A percentile compares a stretch with the other conserved stretches of the same genome.
These are phyloP conservation scores for Sarcocystis neurona DNA, from an alignment of 169 alveolate species.

Conservation along the genomic window DNA sequence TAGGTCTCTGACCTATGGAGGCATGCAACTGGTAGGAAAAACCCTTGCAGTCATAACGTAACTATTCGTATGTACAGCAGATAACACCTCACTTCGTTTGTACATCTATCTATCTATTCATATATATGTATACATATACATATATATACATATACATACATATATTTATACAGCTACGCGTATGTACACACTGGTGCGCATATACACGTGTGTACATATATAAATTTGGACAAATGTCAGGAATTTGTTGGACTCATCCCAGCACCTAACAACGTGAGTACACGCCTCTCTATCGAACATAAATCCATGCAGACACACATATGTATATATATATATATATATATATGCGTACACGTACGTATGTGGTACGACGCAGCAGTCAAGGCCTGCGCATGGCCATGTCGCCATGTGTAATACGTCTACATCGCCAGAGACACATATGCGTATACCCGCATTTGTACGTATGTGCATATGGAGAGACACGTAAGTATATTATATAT, in stretches of 20 bases:
- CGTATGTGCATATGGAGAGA: neutral
- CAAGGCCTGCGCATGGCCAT: too few relatives aligned
- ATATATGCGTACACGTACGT: too few relatives aligned
- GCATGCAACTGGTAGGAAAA: too few relatives aligned
- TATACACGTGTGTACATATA: neutral
- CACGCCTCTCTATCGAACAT: neutral
- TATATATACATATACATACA: neutral
- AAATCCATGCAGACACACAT: neutral
- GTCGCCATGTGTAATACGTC: too few relatives aligned
- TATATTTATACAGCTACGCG: neutral
- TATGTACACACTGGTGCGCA: neutral
- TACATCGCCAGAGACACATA: too few relatives aligned
- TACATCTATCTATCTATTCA: neutral
- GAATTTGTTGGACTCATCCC: neutral
- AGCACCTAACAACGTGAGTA: neutral
- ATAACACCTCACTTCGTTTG: neutral
- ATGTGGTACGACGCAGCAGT: too few relatives aligned
- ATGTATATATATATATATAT: too few relatives aligned
- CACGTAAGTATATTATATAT: too few relatives aligned
- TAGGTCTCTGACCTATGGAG: too few relatives aligned
- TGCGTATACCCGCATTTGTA: neutral
- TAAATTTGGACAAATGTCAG: neutral
- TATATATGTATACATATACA: constrained; percentile 4
- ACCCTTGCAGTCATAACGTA: neutral
- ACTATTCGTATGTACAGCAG: neutral